Conservation (phyloP, 257 asterid genomes). For the Solanum ossicruentum region DNA sequence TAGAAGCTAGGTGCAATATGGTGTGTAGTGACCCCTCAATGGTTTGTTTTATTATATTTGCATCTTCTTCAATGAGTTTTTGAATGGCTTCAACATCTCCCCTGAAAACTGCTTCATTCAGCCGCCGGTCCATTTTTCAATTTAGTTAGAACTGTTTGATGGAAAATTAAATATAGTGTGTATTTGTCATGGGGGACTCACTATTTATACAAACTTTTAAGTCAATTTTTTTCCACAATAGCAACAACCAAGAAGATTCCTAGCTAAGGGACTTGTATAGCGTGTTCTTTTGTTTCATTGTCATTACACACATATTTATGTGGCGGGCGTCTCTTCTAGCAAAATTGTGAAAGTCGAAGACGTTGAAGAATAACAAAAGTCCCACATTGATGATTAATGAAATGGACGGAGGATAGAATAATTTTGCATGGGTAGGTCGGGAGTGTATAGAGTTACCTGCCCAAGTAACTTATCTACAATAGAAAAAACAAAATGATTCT, state of each 20-base stretch:
- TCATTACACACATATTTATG: not conserved
- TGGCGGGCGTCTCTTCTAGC: too few species aligned
- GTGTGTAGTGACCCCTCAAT: slow-evolving; percentile 5
- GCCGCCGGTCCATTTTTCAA: slow-evolving; percentile 26
- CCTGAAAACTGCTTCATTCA: slow-evolving; percentile 11
- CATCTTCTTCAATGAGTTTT: slow-evolving; percentile 6
- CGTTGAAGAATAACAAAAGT: too few species aligned
- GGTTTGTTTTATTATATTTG: not conserved
- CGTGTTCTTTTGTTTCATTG: not conserved
- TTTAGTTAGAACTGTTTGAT: not conserved
- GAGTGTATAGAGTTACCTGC: too few species aligned
- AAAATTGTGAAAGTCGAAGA: too few species aligned
- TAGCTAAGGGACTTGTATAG: not conserved
- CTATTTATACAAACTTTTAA: not conserved
- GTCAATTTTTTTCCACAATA: not conserved
- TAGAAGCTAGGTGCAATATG: slow-evolving; percentile 24
- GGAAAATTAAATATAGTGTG: not conserved
- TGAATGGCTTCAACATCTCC: slow-evolving; percentile 12
- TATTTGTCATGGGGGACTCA: not conserved
- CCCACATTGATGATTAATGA: too few species aligned
- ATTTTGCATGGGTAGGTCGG: not conserved
- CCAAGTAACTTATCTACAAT: too few species aligned
- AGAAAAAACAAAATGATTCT: too few species aligned
- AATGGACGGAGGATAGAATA: too few species aligned
- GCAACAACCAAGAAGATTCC: not conserved